Conservation (phyloP, 305 asterid genomes). For the Nicotiana rustica region DNA sequence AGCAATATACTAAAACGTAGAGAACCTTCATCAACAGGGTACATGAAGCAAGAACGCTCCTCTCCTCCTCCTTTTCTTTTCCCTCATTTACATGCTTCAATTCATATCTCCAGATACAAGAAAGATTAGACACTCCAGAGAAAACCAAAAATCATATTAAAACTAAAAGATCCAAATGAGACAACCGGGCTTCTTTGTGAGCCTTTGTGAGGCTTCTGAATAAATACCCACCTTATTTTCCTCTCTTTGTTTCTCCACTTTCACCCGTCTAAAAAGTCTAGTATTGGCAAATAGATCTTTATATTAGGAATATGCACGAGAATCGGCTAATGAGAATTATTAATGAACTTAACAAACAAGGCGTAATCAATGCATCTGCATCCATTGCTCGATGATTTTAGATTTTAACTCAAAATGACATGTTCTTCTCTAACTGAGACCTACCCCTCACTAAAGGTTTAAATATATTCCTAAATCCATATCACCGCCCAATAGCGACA, state of each 20-base stretch:
- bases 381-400: not conserved
- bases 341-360: conserved; percentile 21
- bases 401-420: conserved; percentile 14
- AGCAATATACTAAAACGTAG: not conserved
- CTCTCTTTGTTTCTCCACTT: not conserved
- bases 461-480: conserved; percentile 17
- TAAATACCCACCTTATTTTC: not conserved
- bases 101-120: not conserved
- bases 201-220: conserved; percentile 21
- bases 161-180: not conserved
- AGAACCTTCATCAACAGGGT: not conserved
- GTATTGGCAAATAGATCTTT: conserved; percentile 2
- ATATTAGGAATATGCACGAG: not conserved
- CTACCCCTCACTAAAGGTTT: not conserved
- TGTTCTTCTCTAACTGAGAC: not conserved
- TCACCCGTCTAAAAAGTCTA: not conserved
- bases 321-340: conserved; percentile 3
- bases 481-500: not conserved
- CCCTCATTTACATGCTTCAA: not conserved
- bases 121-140: not conserved
- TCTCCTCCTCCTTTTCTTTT: not conserved
- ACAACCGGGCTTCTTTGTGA: not conserved
- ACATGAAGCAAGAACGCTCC: not conserved
- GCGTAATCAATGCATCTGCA: not conserved
- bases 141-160: not conserved